Conservation (phyloP, 768 basidiomycete genomes). For the Calocybe gangraenosa region DNA sequence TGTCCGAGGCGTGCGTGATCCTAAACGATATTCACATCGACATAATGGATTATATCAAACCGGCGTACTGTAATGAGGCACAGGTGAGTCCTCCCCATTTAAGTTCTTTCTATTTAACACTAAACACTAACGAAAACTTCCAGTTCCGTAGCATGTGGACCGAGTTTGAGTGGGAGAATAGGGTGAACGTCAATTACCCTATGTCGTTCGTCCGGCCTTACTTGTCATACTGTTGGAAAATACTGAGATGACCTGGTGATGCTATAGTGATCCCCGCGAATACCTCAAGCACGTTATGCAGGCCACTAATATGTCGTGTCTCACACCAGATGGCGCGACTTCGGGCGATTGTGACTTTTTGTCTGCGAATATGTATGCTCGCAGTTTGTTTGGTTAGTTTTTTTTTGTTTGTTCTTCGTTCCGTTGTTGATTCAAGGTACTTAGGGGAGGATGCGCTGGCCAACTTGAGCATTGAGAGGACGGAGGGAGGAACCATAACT, state of each 20-base stretch:
- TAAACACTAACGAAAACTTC: no score
- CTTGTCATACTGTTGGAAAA: neutral
- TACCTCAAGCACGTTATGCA: slow-evolving; percentile 96
- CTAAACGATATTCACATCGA: slow-evolving; percentile 97
- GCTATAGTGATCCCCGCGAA: slow-evolving; percentile 69
- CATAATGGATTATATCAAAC: slow-evolving; percentile 98
- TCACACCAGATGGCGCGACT: slow-evolving; percentile 92
- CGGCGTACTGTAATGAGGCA: slow-evolving; percentile 91
- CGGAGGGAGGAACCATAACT: slow-evolving; percentile 74
- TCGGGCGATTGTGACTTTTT: slow-evolving; percentile 97
- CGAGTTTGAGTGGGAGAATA: slow-evolving; percentile 99
- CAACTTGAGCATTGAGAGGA: slow-evolving; percentile 88
- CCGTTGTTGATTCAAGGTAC: neutral
- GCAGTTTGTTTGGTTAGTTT: slow-evolving; percentile 85
- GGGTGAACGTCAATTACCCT: slow-evolving; percentile 86
- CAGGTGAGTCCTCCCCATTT: slow-evolving; percentile 48
- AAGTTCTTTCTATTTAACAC: neutral
- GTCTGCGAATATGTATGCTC: slow-evolving; percentile 94
- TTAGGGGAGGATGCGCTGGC: slow-evolving; percentile 94
- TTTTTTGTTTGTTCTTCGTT: neutral
- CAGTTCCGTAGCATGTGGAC: slow-evolving; percentile 99
- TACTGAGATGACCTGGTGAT: neutral
- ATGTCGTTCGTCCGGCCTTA: slow-evolving; percentile 58
- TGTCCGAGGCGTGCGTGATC: slow-evolving; percentile 89
- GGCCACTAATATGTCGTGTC: slow-evolving; percentile 95